Percentiles rank a stretch among this genome's conserved stretches.
These are phyloP conservation scores for Diospyros kaki DNA, from an alignment of 148 eudicot species.

Conservation along the genomic window DNA sequence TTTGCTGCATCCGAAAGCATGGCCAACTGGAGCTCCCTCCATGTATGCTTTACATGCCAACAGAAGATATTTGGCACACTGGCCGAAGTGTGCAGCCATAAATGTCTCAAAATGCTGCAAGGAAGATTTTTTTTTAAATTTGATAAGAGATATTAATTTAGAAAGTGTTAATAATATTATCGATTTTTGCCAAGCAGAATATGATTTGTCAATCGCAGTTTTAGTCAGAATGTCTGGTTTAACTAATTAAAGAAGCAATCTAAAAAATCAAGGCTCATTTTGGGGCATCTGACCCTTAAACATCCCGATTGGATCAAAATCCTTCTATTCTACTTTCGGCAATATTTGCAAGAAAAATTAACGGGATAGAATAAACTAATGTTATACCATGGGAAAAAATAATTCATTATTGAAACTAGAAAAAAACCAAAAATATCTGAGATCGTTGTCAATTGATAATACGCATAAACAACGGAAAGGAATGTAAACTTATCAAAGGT, in stretches of 20 bases:
- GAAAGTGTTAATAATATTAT: not conserved
- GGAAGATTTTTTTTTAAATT: slow-evolving; percentile 1
- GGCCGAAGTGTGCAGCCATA: slow-evolving; percentile 64
- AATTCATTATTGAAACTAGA: too few species aligned
- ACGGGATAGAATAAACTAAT: not conserved
- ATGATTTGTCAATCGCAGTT: too few species aligned
- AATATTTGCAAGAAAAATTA: not conserved
- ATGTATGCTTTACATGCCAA: slow-evolving; percentile 79
- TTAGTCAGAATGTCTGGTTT: not conserved
- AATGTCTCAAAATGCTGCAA: slow-evolving; percentile 80
- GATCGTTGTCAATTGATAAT: too few species aligned
- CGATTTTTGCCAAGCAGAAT: not conserved
- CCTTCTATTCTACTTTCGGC: not conserved
- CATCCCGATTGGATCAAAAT: not conserved
- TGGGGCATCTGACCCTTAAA: not conserved
- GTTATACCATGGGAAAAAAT: too few species aligned
- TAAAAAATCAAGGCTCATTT: not conserved
- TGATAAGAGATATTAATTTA: not conserved
- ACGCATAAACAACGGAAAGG: too few species aligned
- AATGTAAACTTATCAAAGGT: too few species aligned
- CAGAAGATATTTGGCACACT: slow-evolving; percentile 44
- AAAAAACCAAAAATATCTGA: too few species aligned
- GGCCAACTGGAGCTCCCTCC: slow-evolving; percentile 72
- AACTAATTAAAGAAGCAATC: not conserved
- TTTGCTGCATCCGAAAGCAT: slow-evolving; percentile 20